phyloP scores from a whole-genome alignment of 1,139 yeast genomes.

The Sugiyamaella japonica region DNA sequence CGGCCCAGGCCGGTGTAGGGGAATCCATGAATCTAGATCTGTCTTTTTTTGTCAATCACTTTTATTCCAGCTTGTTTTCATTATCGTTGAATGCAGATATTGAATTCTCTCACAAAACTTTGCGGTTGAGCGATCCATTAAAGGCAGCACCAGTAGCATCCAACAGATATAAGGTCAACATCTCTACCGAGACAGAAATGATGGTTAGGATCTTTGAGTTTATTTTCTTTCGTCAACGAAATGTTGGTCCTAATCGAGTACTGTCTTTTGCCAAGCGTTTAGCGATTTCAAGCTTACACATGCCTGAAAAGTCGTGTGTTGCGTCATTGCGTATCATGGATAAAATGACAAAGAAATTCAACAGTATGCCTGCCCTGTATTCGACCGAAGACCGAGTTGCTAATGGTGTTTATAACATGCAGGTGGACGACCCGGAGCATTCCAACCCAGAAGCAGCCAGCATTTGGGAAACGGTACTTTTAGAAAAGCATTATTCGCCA shows the following conservation, averaged over 20 bases:
- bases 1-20: constrained; percentile 59
- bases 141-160: constrained; percentile 2
- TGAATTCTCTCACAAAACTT: constrained; percentile 78
- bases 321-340: constrained; percentile 77
- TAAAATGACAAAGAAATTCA: constrained; percentile 63
- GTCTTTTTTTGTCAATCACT: constrained; percentile 64
- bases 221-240: constrained; percentile 74
- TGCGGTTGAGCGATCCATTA: constrained; percentile 77
- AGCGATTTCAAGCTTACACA: constrained; percentile 62
- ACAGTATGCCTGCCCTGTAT: constrained; percentile 70
- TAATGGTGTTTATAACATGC: constrained; percentile 69
- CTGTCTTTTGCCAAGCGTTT: constrained; percentile 82
- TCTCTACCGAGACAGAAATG: constrained; percentile 86
- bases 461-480: constrained; percentile 79
- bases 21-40: constrained; percentile 44
- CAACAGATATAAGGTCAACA: constrained; percentile 54
- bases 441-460: constrained; percentile 86
- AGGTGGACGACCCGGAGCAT: constrained; percentile 67
- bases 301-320: constrained; percentile 85
- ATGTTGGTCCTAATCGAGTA: constrained; percentile 71
- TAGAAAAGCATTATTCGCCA: constrained; percentile 82
- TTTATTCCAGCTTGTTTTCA: constrained; percentile 65
- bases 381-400: constrained; percentile 87
- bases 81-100: constrained; percentile 77
- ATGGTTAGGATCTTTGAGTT: constrained; percentile 74